phyloP scores from a whole-genome alignment of 495 filamentous ascomycete species.

The Tuber melanosporum region DNA sequence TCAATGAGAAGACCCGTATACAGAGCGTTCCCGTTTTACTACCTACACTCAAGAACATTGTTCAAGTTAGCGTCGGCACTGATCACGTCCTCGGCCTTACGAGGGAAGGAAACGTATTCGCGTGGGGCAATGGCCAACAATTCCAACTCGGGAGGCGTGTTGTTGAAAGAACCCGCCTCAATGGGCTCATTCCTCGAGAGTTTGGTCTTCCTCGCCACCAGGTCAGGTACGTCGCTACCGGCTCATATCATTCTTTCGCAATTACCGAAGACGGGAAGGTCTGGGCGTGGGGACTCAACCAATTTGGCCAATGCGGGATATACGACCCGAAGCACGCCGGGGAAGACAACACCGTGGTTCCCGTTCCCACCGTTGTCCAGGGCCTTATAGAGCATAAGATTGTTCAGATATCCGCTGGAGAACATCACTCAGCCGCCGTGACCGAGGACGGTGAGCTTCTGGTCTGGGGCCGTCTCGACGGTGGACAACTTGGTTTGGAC shows the following conservation, averaged over 20 bases:
- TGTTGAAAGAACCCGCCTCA: conserved; percentile 54
- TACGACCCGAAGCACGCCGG: conserved; percentile 56
- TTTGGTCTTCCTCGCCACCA: conserved; percentile 60
- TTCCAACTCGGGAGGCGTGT: conserved; percentile 67
- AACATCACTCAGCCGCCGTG: conserved; percentile 61
- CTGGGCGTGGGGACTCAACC: conserved; percentile 82
- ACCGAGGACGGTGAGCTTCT: conserved; percentile 58
- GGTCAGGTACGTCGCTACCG: conserved; percentile 53
- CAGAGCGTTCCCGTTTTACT: conserved; percentile 49
- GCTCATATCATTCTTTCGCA: conserved; percentile 70
- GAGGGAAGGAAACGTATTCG: conserved; percentile 57
- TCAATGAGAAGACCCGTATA: conserved; percentile 46
- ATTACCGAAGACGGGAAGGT: conserved; percentile 64
- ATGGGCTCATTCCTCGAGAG: conserved; percentile 60
- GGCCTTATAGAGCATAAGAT: conserved; percentile 53
- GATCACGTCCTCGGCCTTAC: conserved; percentile 69
- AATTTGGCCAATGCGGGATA: conserved; percentile 73
- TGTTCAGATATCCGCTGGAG: conserved; percentile 56
- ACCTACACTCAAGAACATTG: conserved; percentile 57
- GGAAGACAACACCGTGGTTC: conserved; percentile 53
- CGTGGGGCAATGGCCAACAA: conserved; percentile 69
- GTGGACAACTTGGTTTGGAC: conserved; percentile 55
- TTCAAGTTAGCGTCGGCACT: conserved; percentile 54
- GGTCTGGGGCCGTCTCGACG: conserved; percentile 64
- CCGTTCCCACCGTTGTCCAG: conserved; percentile 55